These are phyloP conservation scores for Pythium scleroteichum DNA, from an alignment of 352 stramenopile species.

Conservation along the genomic window DNA sequence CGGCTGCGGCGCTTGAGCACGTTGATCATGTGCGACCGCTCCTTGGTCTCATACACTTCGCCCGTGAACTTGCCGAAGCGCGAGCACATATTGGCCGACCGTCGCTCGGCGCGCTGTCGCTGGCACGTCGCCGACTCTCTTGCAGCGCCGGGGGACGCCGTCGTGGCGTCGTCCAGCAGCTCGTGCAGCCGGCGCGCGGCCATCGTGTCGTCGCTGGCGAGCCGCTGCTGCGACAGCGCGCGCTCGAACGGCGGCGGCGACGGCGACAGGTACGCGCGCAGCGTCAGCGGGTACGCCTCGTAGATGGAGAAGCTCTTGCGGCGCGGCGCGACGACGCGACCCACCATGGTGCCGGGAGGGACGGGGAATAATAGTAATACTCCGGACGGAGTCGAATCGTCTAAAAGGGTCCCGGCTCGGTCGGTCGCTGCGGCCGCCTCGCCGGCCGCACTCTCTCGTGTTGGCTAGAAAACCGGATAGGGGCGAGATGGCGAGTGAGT, in stretches of 20 bases:
- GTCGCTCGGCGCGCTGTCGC: constrained; percentile 15
- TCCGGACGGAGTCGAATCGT: constrained; percentile 13
- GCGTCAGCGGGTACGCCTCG: constrained; percentile 65
- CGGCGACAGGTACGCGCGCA: constrained; percentile 29
- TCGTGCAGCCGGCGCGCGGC: constrained; percentile 19
- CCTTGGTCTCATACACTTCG: constrained; percentile 77
- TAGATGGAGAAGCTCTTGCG: constrained; percentile 45
- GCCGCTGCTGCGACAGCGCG: constrained; percentile 29
- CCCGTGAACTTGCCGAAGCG: constrained; percentile 74
- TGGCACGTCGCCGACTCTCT: constrained; percentile 13
- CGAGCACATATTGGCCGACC: constrained; percentile 39
- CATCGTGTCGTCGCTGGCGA: constrained; percentile 11
- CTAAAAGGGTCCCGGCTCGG: too few species aligned
- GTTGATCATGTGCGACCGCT: constrained; percentile 73
- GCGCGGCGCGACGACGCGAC: background rate
- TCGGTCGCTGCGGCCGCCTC: too few species aligned
- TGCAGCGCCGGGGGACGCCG: background rate
- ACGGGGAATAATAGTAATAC: background rate
- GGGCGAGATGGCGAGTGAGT: too few species aligned
- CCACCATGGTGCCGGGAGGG: background rate
- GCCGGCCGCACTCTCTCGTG: too few species aligned
- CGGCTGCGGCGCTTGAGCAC: constrained; percentile 72
- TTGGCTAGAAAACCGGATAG: background rate
- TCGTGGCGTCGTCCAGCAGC: constrained; percentile 27
- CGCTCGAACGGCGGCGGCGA: constrained; percentile 33